Evolutionary conservation across 1,139 yeast genomes (phyloP).

Genomic region (Scheffersomyces titani): DNA sequence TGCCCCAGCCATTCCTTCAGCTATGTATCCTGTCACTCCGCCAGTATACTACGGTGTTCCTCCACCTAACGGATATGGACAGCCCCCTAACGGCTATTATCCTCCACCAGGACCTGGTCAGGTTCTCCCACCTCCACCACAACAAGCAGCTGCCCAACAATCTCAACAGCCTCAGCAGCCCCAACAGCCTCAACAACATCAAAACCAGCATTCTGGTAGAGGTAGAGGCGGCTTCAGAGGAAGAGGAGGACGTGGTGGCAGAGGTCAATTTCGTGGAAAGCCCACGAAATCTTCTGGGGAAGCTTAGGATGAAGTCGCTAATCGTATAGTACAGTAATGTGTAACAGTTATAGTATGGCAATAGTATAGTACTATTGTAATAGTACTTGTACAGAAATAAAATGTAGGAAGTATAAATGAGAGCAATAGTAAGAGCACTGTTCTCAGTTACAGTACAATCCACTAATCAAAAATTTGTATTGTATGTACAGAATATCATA

Average conservation of each 20-base stretch:
- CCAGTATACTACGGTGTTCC: constrained; percentile 12
- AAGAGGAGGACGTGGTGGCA: constrained; percentile 18
- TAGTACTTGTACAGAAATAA: not conserved
- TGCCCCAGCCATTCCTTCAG: constrained; percentile 12
- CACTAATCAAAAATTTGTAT: not conserved
- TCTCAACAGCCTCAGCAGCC: constrained; percentile 17
- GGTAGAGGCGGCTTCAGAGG: constrained; percentile 26
- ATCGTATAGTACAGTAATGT: not conserved
- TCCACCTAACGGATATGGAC: constrained; percentile 12
- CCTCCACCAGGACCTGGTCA: constrained; percentile 1
- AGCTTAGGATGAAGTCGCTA: not conserved
- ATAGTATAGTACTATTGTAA: not conserved
- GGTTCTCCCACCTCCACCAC: constrained; percentile 17
- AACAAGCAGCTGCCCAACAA: constrained; percentile 18
- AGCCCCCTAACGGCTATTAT: constrained; percentile 1
- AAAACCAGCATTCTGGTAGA: constrained; percentile 15
- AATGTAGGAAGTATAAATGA: too few species aligned
- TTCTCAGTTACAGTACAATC: not conserved
- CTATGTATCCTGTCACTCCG: constrained; percentile 13
- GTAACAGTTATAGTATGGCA: not conserved
- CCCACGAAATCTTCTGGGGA: not conserved
- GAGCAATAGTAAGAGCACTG: too few species aligned
- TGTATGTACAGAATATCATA: not conserved
- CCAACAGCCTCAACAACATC: constrained; percentile 8
- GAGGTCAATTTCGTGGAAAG: constrained; percentile 10